These are phyloP conservation scores for Mortierella sp. DNA, from an alignment of 371 early-diverging fungal genomes.

Conservation along the genomic window DNA sequence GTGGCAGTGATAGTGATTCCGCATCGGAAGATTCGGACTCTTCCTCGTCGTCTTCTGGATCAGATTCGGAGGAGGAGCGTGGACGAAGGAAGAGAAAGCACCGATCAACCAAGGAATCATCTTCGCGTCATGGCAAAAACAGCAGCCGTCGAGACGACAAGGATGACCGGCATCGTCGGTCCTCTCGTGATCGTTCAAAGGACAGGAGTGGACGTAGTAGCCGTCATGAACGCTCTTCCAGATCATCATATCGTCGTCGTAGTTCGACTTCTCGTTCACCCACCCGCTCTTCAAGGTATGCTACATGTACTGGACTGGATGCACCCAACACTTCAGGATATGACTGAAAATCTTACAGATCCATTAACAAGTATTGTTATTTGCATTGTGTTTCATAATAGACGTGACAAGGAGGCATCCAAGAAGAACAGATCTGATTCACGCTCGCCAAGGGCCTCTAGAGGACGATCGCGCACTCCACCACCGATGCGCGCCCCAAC, in stretches of 20 bases:
- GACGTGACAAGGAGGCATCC: background rate
- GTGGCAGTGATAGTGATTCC: conserved; percentile 6
- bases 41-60: conserved; percentile 16
- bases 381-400: background rate
- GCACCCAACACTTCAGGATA: background rate
- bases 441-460: conserved; percentile 14
- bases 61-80: conserved; percentile 44
- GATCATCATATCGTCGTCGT: conserved; percentile 11
- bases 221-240: conserved; percentile 4
- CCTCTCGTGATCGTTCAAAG: conserved; percentile 25
- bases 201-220: conserved; percentile 23
- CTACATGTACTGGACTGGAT: background rate
- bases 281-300: conserved; percentile 23
- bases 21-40: conserved; percentile 1
- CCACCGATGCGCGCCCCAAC: conserved; percentile 1
- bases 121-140: conserved; percentile 28
- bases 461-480: conserved; percentile 17
- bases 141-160: conserved; percentile 16
- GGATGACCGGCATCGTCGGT: conserved; percentile 12
- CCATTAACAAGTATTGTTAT: background rate
- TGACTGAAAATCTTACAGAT: background rate
- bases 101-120: conserved; percentile 22
- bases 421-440: conserved; percentile 19
- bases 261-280: conserved; percentile 16
- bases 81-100: conserved; percentile 21